Conservation (phyloP, 2,329 filamentous ascomycete genomes). For the Penicillium sp. region DNA sequence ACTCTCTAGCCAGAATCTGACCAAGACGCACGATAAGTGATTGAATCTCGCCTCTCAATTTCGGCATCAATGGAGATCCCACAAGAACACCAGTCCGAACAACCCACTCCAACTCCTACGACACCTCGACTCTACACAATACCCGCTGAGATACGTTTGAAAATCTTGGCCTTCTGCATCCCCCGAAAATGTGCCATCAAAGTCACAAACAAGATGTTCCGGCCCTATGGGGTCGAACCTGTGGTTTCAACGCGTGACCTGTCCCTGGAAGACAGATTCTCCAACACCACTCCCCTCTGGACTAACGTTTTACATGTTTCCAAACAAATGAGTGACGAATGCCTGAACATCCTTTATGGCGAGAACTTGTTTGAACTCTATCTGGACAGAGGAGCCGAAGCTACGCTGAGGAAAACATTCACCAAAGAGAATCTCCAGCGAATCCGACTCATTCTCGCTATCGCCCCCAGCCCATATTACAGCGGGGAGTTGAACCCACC, state of each 20-base stretch:
- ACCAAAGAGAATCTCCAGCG: background rate
- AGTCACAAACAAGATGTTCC: background rate
- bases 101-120: background rate
- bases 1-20: background rate
- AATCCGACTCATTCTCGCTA: background rate
- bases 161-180: background rate
- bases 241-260: background rate
- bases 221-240: background rate
- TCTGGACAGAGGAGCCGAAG: background rate
- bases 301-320: background rate
- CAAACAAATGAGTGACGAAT: background rate
- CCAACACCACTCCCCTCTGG: background rate
- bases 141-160: background rate
- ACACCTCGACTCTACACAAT: background rate
- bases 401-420: background rate
- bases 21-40: background rate
- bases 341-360: background rate
- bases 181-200: background rate
- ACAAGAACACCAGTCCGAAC: background rate
- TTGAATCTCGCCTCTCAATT: background rate
- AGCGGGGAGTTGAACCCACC: background rate
- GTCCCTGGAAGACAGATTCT: background rate
- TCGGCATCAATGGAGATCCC: background rate
- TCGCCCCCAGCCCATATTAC: background rate
- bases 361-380: constrained; percentile 2